Evolutionary conservation across 148 eudicot genomes (phyloP), one percentile per base, ranked within the genome.

Genomic region (Diospyros lotus): DNA sequence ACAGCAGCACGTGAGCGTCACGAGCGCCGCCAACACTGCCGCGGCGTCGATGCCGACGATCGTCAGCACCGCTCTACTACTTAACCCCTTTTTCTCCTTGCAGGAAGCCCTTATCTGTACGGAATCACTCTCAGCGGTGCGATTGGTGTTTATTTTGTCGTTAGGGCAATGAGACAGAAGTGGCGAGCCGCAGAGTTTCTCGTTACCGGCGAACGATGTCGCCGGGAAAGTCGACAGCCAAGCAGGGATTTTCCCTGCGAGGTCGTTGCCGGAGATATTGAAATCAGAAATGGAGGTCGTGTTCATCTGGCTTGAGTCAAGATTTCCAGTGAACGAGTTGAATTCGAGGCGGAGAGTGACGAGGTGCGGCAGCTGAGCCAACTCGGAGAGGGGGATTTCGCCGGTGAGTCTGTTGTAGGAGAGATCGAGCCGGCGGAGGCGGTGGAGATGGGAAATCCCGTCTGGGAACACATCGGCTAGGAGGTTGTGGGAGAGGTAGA

Each of bases 381-480:
- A 73, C 73, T 78, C 76, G 43, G 50, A 4, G 28, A 78, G 1
- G 10, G 81, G 81, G 53, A 78, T 78, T 3, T 17, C 62, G 15
- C 81, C 81, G 61, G 77, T 73, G 77, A 78, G 41, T 3, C 41
- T 7, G 43, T 78, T 78, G 60, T 58, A 14, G 9, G 81, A 78
- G 13, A 78, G 68, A 73, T 78, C 81, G 50, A 78, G 77, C 53
- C 81, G 81, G 56, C 56, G 61, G 72, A 78, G 81, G 73, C 73
- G 73, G 18, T 14, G 68, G 63, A 78, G 73, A 18, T 13, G 10
- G 53, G 67, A 39, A 1, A 73, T 50, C 51, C 81, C 81, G 12
- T 66, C 4, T 4, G 81, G 81, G 41, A 78, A 78, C 39, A 12
- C 18, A 1, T 68, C 81, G 68, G 73, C 8, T 61, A 78, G 60